Evolutionary conservation across 1,139 yeast species (phyloP), one percentile per base, ranked within the genome.

Genomic region (Yamadazyma dendronema): DNA sequence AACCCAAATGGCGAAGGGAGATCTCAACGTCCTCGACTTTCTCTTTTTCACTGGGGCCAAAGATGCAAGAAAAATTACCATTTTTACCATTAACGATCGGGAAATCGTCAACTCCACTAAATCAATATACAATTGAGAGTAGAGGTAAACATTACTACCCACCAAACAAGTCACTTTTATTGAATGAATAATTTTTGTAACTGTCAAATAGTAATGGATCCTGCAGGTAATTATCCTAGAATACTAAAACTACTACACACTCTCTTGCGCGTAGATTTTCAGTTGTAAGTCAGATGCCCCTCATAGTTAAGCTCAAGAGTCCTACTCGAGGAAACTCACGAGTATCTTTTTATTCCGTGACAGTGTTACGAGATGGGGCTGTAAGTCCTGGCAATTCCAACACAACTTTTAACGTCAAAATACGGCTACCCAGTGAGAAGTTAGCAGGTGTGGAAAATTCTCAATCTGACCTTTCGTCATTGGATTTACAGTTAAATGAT

Each of bases 41-140:
- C 34, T 59, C 3, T 56, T 47, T 42, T 69, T 30, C 8, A 8
- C 56, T 65, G 25, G 63, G 29, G 24, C 37, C 4, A 19, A 55
- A 37, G 74, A 76, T 35, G 54, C 51, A 28, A 76, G 65, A 37
- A 54, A 64, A 21, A 78, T 77, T 41, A 37, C 61, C 15, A 47
- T 56, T 31, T 65, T 60, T 42, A 49, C 56, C 24, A 42, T 44
- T 10, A 60, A 61, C 43, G 74, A 76, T 33, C 67, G 69, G 38
- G 84, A 79, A 48, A 49, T 73, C 27, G 64, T 79, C 38, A 79
- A 19, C 22, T 9, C 22, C 8, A 9, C 8, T 7, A 6, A 19
- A 9, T 7, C 8, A 7, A 7, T 19, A 19, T 19, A 9, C 8
- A 19, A 19, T 7, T 19, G 22, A 9, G 22, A 19, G 9, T 19